phyloP scores from a whole-genome alignment of 352 stramenopile species.

The Phytophthora litchii region DNA sequence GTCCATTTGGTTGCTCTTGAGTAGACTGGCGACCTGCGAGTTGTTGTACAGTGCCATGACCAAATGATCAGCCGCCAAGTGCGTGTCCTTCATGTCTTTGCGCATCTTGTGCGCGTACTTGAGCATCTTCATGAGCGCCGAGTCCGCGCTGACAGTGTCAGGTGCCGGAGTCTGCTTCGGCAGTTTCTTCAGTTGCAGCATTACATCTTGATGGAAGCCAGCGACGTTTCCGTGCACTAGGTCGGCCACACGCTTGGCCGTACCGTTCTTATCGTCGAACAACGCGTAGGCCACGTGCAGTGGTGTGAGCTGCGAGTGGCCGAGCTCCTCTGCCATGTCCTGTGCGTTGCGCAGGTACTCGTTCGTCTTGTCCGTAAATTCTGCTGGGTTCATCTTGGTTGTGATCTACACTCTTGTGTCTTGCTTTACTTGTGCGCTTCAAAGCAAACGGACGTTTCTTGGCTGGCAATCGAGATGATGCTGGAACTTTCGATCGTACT shows the following conservation, averaged over 20 bases:
- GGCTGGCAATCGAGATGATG: constrained; percentile 8
- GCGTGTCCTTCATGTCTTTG: constrained; percentile 85
- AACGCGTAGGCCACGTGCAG: constrained; percentile 72
- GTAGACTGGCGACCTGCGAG: constrained; percentile 50
- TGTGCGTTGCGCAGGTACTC: constrained; percentile 58
- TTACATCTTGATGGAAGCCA: constrained; percentile 53
- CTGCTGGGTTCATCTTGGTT: constrained; percentile 64
- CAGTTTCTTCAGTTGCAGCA: constrained; percentile 64
- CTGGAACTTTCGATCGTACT: constrained; percentile 45
- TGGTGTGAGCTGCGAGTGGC: constrained; percentile 80
- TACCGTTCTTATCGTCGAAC: constrained; percentile 66
- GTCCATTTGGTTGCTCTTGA: constrained; percentile 74
- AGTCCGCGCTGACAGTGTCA: constrained; percentile 63
- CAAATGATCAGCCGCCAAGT: constrained; percentile 74
- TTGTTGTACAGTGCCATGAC: constrained; percentile 79
- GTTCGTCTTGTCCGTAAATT: constrained; percentile 85
- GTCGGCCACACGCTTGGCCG: constrained; percentile 57
- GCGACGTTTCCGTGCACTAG: constrained; percentile 56
- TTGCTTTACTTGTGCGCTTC: constrained; percentile 24
- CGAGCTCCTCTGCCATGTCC: constrained; percentile 63
- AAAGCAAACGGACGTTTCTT: no score
- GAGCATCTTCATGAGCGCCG: constrained; percentile 74
- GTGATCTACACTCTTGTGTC: constrained; percentile 14
- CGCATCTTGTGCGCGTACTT: constrained; percentile 83
- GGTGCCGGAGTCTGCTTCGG: constrained; percentile 78